Conservation (phyloP, 2,329 filamentous ascomycete genomes). For the Aureobasidium sp. region DNA sequence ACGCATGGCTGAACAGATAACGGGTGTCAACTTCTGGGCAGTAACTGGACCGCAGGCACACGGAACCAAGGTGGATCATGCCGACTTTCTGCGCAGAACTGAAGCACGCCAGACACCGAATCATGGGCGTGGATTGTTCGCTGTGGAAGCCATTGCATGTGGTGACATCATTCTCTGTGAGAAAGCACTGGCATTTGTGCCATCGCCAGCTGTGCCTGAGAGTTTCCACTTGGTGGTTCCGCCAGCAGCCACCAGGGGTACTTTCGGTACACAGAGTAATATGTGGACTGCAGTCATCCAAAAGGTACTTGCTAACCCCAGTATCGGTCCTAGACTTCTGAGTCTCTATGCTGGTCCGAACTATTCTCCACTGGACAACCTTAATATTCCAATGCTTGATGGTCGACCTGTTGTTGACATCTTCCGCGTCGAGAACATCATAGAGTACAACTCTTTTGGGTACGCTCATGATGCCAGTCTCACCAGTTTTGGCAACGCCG, state of each 20-base stretch:
- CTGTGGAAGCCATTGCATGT: not conserved
- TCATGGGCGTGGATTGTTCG: constrained; percentile 9
- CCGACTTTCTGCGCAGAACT: constrained; percentile 13
- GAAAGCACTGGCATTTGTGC: constrained; percentile 17
- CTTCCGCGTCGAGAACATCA: constrained; percentile 31
- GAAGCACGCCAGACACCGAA: not conserved
- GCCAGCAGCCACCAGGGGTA: constrained; percentile 1
- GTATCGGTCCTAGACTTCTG: constrained; percentile 13
- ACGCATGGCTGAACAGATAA: not conserved
- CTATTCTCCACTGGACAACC: constrained; percentile 11
- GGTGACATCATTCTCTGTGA: constrained; percentile 15
- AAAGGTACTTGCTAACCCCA: constrained; percentile 16
- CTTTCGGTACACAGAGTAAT: constrained; percentile 12
- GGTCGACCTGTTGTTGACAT: constrained; percentile 3
- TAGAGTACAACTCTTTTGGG: constrained; percentile 26
- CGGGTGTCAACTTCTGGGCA: not conserved
- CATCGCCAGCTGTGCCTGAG: constrained; percentile 12
- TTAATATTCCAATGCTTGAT: not conserved
- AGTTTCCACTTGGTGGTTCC: not conserved
- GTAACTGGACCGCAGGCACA: not conserved
- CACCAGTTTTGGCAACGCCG: not conserved
- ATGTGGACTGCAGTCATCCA: constrained; percentile 15
- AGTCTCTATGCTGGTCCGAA: constrained; percentile 16
- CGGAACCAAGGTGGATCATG: constrained; percentile 16
- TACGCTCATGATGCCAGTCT: not conserved